Evolutionary conservation across 2,329 filamentous ascomycete species (phyloP), one percentile per base, ranked within the genome.

Genomic region (Sclerotinia glacialis): DNA sequence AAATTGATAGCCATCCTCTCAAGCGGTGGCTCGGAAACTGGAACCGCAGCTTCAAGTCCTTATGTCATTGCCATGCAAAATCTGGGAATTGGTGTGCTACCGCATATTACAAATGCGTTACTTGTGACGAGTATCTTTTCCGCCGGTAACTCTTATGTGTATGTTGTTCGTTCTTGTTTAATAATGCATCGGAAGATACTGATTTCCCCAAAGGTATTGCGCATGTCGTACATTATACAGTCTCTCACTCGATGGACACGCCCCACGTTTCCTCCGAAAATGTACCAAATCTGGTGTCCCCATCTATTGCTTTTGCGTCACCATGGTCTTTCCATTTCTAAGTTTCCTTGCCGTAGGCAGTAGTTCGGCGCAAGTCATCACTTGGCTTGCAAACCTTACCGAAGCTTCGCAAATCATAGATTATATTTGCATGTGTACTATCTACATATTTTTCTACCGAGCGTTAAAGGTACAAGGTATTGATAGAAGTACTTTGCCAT

Each of bases 341-440:
- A 84, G 86, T 5, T 94, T 93, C 76, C 82, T 94, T 34, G 87
- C 85, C 12, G 82, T 85, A 68, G 82, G 82, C 67, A 83, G 87
- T 1, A 83, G 74, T 47, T 72, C 72, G 2, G 74, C 72, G 23
- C 73, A 75, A 37, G 78, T 80, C 8, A 78, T 80, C 69, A 78
- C 76, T 67, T 79, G 78, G 71, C 75, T 80, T 63, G 77, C 77
- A 5, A 78, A 78, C 69, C 78, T 91, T 72, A 79, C 91, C n/a
- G 91, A 90, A 21, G 89, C 90, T 0, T 90, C 89, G 0, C 89
- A 91, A 74, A 82, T 73, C 90, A 87, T 92, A 77, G 89, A 90
- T 77, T 92, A 89, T 76, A 82, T 83, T 34, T 85, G 86, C 74
- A 87, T 90, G 76, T 86, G 85, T 72, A 83, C 86, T 64, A 89